phyloP scores from a whole-genome alignment of 345 rosid genomes.

The Melastoma malabathricum region DNA sequence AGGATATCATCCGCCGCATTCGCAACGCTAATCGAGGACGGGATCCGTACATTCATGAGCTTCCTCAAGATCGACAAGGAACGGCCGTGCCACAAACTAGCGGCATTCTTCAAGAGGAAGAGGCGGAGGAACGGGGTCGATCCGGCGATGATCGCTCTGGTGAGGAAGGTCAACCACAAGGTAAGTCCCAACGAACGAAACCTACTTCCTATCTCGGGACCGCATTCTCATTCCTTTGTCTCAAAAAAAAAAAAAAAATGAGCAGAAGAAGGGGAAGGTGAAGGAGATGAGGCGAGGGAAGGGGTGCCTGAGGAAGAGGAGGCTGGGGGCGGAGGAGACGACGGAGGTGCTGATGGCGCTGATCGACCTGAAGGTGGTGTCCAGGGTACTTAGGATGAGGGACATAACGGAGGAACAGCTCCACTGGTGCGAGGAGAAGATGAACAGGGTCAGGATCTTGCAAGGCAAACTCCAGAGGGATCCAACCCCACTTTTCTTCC shows the following conservation, averaged over 20 bases:
- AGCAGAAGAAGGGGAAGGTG: slow-evolving; percentile 73
- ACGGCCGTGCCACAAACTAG: slow-evolving; percentile 56
- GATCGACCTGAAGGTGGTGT: slow-evolving; percentile 81
- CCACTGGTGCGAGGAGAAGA: slow-evolving; percentile 97
- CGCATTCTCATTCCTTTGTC: too few species aligned
- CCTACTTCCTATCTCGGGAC: too few species aligned
- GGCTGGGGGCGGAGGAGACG: slow-evolving; percentile 59
- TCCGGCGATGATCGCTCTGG: slow-evolving; percentile 64
- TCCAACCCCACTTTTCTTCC: slow-evolving; percentile 81
- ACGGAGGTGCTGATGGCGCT: slow-evolving; percentile 83
- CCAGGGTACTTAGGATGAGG: slow-evolving; percentile 74
- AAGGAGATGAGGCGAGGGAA: slow-evolving; percentile 58
- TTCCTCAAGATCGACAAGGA: slow-evolving; percentile 86
- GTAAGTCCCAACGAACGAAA: slow-evolving; percentile 21
- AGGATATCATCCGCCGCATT: slow-evolving; percentile 73
- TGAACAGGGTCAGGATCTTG: slow-evolving; percentile 70
- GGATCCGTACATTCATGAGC: slow-evolving; percentile 82
- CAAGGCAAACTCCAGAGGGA: slow-evolving; percentile 85
- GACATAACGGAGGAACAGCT: slow-evolving; percentile 57
- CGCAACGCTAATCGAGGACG: slow-evolving; percentile 83
- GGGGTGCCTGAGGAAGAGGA: slow-evolving; percentile 65
- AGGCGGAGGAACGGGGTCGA: slow-evolving; percentile 49
- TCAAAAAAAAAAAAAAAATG: too few species aligned
- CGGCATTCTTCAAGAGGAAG: slow-evolving; percentile 53
- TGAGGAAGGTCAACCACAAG: slow-evolving; percentile 77